These are phyloP conservation scores for Phialophora expanda DNA, from an alignment of 2,329 filamentous ascomycete species.

Conservation along the genomic window DNA sequence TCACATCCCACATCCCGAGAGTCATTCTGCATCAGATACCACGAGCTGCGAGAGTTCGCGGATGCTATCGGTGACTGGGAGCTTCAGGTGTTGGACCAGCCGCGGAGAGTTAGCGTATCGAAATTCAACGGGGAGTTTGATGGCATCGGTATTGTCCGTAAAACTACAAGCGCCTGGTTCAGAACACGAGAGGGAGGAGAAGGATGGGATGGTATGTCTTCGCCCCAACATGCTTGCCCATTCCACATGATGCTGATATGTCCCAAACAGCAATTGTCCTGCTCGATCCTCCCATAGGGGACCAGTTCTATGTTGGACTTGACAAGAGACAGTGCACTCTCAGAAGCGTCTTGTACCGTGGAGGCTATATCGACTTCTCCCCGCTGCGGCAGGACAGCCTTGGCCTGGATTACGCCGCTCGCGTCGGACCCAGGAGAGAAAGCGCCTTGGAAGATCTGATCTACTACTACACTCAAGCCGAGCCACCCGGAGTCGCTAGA, in stretches of 20 bases:
- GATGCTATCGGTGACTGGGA: slow-evolving; percentile 10
- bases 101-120: slow-evolving; percentile 9
- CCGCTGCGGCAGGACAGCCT: neutral
- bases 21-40: slow-evolving; percentile 11
- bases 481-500: neutral
- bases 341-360: slow-evolving; percentile 9
- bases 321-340: neutral
- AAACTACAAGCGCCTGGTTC: slow-evolving; percentile 7
- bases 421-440: neutral
- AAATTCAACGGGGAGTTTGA: slow-evolving; percentile 13
- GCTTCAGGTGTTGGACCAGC: neutral
- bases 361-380: slow-evolving; percentile 18
- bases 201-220: slow-evolving; percentile 11
- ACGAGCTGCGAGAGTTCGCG: slow-evolving; percentile 2
- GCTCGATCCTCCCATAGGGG: slow-evolving; percentile 15
- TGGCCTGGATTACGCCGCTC: neutral
- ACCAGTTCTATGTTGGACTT: slow-evolving; percentile 10
- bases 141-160: slow-evolving; percentile 10
- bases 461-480: slow-evolving; percentile 4
- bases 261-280: slow-evolving; percentile 7
- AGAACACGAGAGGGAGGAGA: neutral
- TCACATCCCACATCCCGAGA: slow-evolving; percentile 12
- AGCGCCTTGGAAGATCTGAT: slow-evolving; percentile 10
- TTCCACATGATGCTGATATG: neutral
- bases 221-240: neutral